These are phyloP conservation scores for Coniochaeta prunicola DNA, from an alignment of 2,329 filamentous ascomycete genomes.

Conservation along the genomic window DNA sequence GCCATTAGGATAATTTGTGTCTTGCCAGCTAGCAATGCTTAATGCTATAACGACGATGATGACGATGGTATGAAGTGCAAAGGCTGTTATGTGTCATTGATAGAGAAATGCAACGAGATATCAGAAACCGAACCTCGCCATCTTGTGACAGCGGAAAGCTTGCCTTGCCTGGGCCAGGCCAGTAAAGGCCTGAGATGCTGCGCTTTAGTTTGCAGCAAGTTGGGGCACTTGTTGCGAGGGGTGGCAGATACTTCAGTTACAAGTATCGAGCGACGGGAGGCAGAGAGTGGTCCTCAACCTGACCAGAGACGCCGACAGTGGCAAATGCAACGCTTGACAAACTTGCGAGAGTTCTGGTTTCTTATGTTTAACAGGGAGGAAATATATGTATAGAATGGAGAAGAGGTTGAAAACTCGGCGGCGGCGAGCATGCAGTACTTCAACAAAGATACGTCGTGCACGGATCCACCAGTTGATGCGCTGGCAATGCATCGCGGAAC, in stretches of 20 bases:
- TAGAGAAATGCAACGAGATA: neutral
- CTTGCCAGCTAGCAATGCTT: neutral
- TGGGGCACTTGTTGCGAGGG: neutral
- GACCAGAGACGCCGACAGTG: neutral
- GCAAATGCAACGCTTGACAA: neutral
- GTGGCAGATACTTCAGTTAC: neutral
- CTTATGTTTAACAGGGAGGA: no score
- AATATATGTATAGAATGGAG: neutral
- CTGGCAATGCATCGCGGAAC: conserved; percentile 1
- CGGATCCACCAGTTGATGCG: neutral
- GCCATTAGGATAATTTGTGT: neutral
- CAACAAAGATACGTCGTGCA: neutral
- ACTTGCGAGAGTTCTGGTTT: neutral
- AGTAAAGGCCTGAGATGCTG: neutral
- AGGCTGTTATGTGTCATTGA: neutral
- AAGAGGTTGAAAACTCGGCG: neutral
- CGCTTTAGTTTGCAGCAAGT: neutral
- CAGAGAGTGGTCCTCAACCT: neutral
- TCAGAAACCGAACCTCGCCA: neutral
- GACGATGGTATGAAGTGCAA: neutral
- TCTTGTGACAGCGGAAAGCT: neutral
- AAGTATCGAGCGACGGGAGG: neutral
- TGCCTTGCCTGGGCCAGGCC: neutral
- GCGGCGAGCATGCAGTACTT: neutral
- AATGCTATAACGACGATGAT: neutral